phyloP scores from a whole-genome alignment of 768 basidiomycete genomes.

The Rhodotorula babjevae region DNA sequence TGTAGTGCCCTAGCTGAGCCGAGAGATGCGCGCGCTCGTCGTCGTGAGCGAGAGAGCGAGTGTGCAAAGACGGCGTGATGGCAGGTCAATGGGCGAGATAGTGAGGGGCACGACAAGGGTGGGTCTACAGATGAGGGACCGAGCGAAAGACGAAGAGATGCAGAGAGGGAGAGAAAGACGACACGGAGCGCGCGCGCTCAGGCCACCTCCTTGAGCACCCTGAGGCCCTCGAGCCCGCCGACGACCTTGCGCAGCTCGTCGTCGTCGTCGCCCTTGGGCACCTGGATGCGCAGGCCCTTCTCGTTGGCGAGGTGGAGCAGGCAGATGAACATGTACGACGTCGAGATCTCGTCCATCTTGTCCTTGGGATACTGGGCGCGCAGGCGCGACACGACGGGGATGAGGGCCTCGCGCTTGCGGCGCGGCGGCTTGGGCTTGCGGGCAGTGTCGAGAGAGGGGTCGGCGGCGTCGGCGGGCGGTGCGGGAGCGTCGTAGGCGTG shows the following conservation, averaged over 20 bases:
- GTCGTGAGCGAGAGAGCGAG: no score
- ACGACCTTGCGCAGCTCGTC: constrained; percentile 24
- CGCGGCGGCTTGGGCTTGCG: background rate
- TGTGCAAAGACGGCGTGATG: no score
- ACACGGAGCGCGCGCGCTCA: background rate
- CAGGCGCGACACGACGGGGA: constrained; percentile 68
- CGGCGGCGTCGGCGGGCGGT: background rate
- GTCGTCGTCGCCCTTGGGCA: constrained; percentile 17
- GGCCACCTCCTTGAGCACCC: constrained; percentile 35
- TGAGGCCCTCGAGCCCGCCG: constrained; percentile 30
- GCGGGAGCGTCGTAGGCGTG: constrained; percentile 15
- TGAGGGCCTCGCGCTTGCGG: constrained; percentile 25
- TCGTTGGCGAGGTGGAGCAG: constrained; percentile 94
- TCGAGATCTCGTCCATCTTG: constrained; percentile 97
- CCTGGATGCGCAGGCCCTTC: constrained; percentile 72
- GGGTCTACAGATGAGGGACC: no score
- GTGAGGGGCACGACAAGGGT: no score
- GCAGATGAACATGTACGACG: constrained; percentile 99
- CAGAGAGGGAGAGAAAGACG: background rate
- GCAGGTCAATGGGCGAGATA: no score
- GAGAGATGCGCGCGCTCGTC: no score
- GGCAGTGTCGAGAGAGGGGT: background rate
- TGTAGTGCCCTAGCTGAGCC: no score
- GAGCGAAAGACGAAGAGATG: background rate
- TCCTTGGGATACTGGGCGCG: constrained; percentile 78